Base-by-base conservation (phyloP, 2,329 filamentous ascomycete species). In the Lachnellula hyalina region DNA sequence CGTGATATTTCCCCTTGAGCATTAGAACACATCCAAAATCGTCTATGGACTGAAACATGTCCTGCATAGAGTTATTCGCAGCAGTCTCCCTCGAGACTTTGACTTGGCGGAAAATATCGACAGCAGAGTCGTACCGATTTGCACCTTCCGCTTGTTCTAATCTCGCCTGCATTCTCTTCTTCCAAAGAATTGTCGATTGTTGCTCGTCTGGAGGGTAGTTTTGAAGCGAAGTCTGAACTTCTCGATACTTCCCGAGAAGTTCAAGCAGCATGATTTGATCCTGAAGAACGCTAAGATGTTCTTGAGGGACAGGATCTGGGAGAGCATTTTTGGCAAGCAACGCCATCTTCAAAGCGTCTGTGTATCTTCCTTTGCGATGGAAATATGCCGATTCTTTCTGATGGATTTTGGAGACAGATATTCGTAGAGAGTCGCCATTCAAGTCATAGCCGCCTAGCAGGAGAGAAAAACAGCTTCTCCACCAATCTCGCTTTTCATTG, bases 381-480 rank as follows among this genome's bases (percentile, higher is more conserved):
- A 65, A 60, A 34, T 59, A 60, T 17, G 54, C 52, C 3, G 62
- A 61, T 41, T 65, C 62, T 34, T 63, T 62, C 28, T 63, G 49
- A 25, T 62, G 61, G 7, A 65, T 53, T 6, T 56, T 58, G 21
- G 63, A 58, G 5, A 64, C 47, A 11, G 61, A 58, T 25, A 54
- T 49, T 40, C 55, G 53, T 15, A 61, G 17, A 35, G 54, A 53
- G 17, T 64, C 57, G 7, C 47, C 58, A 19, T 57, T 50, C n/a
- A 63, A 49, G 14, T 60, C 58, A 42, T 54, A 59, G 25, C 56
- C 49, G 23, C 50, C 45, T 35, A 63, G 53, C n/a, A 64, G 47
- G n/a, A 62, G 56, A 8, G 57, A 51, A 45, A 65, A 64, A 38
- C 60, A 61, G 5, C 41, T 49, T 42, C 61, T 64, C 63, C 63